Evolutionary conservation across 2,329 filamentous ascomycete genomes (phyloP), one percentile per base, ranked within the genome.

Genomic region (Elsinoe necatrix): DNA sequence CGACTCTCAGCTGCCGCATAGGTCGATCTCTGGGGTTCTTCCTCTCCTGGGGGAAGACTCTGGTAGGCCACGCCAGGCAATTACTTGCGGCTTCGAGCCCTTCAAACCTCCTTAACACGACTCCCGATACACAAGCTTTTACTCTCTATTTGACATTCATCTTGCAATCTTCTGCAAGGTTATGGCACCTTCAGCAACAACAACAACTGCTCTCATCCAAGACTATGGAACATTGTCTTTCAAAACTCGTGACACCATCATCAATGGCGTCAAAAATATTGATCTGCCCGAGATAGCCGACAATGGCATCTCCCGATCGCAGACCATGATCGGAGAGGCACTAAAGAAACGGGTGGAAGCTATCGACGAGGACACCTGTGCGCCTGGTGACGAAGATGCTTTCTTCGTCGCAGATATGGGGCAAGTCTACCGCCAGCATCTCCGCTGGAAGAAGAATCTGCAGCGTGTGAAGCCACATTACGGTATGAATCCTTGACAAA

Each of bases 11-110:
- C 92, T 97, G 93, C 93, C 93, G 93, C 92, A 98, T 98, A 97
- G 89, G 88, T 95, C 87, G 85, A 83, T 83, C 85, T 85, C 83
- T 83, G 82, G 85, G 87, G 87, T 91, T 95, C 92, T 97, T 97
- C 92, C 91, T 95, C 92, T 93, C 79, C 79, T 78, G 75, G 92
- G 91, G 93, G 93, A 92, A 95, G 93, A 93, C 89, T 95, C 90
- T 87, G 89, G 87, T 86, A 92, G 89, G 86, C 89, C 88, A 89
- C 87, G 89, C 86, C 88, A 71, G 68, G 68, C 87, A 83, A 84
- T 85, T 81, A 85, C 80, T 80, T 81, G 87, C 81, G 89, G 86
- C 85, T 86, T 89, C 81, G 87, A 89, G 80, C 87, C 86, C 77
- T 95, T 91, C 79, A 86, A 89, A 83, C 93, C 93, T 75, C 93